Evolutionary conservation across 192 early-diverging fungal genomes (phyloP).

Genomic region (Coemansia brasiliensis): DNA sequence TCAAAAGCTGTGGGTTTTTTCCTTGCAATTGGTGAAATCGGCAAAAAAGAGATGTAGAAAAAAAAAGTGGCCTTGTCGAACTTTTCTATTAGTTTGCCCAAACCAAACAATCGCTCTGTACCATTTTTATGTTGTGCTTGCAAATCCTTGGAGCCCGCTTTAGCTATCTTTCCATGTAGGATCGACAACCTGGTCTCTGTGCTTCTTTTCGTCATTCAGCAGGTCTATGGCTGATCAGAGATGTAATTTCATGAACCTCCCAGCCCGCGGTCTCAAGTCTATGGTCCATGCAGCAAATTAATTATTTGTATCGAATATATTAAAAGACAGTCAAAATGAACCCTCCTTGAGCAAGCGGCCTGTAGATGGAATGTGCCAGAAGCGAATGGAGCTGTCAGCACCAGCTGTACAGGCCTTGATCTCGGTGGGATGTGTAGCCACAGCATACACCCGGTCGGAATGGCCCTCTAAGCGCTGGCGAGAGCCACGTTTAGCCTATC

Average conservation of each 20-base stretch:
- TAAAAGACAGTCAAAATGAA: conserved; percentile 1
- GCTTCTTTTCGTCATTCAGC: not conserved
- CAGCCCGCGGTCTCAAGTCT: conserved; percentile 1
- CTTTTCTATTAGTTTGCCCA: no score
- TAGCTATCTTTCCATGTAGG: not conserved
- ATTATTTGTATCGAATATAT: no score
- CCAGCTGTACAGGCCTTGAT: conserved; percentile 60
- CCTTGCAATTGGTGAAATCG: conserved; percentile 3
- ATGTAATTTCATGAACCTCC: not conserved
- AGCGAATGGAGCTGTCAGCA: conserved; percentile 42
- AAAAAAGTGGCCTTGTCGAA: not conserved
- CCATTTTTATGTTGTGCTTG: conserved; percentile 3
- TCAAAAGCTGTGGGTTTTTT: no score
- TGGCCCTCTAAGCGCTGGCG: conserved; percentile 87
- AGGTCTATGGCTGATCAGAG: conserved; percentile 1
- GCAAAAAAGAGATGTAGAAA: conserved; percentile 3
- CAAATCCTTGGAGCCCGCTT: conserved; percentile 5
- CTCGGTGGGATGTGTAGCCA: conserved; percentile 86
- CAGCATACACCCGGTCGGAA: conserved; percentile 89
- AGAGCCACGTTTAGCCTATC: conserved; percentile 42
- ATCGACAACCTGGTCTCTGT: not conserved
- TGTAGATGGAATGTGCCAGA: conserved; percentile 53
- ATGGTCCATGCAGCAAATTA: not conserved
- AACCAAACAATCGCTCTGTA: not conserved
- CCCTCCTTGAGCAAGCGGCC: conserved; percentile 49